Conservation (phyloP, 345 rosid genomes). For the Murraya koenigii region DNA sequence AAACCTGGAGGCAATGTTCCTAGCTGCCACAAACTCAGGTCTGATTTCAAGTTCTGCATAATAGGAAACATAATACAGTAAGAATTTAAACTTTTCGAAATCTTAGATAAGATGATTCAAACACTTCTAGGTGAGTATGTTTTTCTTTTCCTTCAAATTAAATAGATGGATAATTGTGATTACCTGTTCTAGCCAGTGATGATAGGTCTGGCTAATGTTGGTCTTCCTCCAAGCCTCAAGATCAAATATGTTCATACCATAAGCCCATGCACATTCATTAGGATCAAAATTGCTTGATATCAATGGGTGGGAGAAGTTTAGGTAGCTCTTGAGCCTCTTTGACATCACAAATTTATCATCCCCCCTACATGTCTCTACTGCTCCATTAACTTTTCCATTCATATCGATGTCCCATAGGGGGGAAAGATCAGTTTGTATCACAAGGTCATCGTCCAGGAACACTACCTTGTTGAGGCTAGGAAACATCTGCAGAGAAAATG, state of each 20-base stretch:
- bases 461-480: slow-evolving; percentile 87
- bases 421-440: slow-evolving; percentile 85
- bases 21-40: slow-evolving; percentile 94
- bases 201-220: slow-evolving; percentile 83
- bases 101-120: not conserved
- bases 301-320: slow-evolving; percentile 86
- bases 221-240: slow-evolving; percentile 88
- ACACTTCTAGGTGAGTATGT: not conserved
- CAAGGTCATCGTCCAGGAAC: slow-evolving; percentile 92
- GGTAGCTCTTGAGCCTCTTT: slow-evolving; percentile 75
- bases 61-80: not conserved
- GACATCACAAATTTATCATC: slow-evolving; percentile 85
- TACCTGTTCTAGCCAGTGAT: slow-evolving; percentile 91
- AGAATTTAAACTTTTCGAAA: not conserved
- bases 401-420: slow-evolving; percentile 91
- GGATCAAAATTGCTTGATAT: slow-evolving; percentile 65
- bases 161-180: not conserved
- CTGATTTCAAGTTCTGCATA: slow-evolving; percentile 88
- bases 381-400: slow-evolving; percentile 93
- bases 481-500: slow-evolving; percentile 59
- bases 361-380: slow-evolving; percentile 87
- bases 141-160: not conserved
- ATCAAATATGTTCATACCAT: slow-evolving; percentile 95
- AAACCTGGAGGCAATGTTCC: slow-evolving; percentile 94
- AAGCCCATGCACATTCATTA: slow-evolving; percentile 94